Conservation (phyloP, 352 stramenopile species). For the Globisporangium paroecandrum region DNA sequence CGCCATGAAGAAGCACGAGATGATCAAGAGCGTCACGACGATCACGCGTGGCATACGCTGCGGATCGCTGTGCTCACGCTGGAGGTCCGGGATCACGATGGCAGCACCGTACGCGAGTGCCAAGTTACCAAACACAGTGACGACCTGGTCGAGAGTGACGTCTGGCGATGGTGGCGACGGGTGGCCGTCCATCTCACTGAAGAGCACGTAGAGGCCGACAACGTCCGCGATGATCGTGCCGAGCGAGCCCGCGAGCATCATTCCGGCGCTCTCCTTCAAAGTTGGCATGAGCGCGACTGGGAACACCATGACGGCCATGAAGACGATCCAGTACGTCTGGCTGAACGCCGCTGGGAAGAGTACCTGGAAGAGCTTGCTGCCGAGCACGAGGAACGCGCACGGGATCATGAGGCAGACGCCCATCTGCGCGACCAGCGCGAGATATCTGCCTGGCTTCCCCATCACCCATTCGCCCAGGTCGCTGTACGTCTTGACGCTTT, state of each 20-base stretch:
- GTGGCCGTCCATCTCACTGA: slow-evolving; percentile 33
- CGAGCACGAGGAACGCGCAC: slow-evolving; percentile 50
- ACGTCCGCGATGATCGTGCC: slow-evolving; percentile 43
- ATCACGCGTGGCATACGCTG: slow-evolving; percentile 48
- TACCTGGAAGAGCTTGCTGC: slow-evolving; percentile 39
- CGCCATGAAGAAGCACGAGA: slow-evolving; percentile 41
- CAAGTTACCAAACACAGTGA: slow-evolving; percentile 47
- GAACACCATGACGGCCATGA: slow-evolving; percentile 37
- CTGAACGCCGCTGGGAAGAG: slow-evolving; percentile 54
- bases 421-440: slow-evolving; percentile 38
- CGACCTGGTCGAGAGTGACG: slow-evolving; percentile 36
- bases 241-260: slow-evolving; percentile 35
- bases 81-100: slow-evolving; percentile 45
- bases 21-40: slow-evolving; percentile 31
- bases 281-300: slow-evolving; percentile 40
- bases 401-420: slow-evolving; percentile 44
- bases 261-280: slow-evolving; percentile 37
- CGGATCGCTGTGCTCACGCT: slow-evolving; percentile 44
- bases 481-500: slow-evolving; percentile 41
- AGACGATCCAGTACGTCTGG: slow-evolving; percentile 38
- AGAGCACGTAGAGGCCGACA: slow-evolving; percentile 32
- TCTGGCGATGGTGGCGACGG: slow-evolving; percentile 30
- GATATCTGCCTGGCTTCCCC: slow-evolving; percentile 34
- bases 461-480: slow-evolving; percentile 48
- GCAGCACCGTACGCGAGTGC: slow-evolving; percentile 50